These are phyloP conservation scores for Sporothrix dimorphospora DNA, from an alignment of 2,329 filamentous ascomycete genomes.

Conservation along the genomic window DNA sequence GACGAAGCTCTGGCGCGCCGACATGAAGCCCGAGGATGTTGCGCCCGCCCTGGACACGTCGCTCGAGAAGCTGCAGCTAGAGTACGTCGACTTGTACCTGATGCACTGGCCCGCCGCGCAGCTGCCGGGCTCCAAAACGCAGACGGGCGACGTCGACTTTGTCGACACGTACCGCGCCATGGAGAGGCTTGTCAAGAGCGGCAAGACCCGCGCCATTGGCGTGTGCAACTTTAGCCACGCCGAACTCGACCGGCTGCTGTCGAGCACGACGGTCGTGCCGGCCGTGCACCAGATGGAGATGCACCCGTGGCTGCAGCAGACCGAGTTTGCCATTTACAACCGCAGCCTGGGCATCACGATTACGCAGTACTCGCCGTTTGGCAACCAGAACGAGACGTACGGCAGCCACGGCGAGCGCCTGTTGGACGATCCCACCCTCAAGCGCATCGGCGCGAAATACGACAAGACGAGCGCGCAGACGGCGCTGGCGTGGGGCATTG, in stretches of 20 bases:
- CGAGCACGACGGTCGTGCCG: conserved; percentile 52
- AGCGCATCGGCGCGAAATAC: conserved; percentile 67
- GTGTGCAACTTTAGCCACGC: conserved; percentile 64
- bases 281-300: conserved; percentile 62
- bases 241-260: conserved; percentile 59
- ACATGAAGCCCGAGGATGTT: conserved; percentile 61
- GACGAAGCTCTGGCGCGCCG: conserved; percentile 68
- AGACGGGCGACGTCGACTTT: neutral
- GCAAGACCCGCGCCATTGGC: conserved; percentile 60
- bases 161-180: conserved; percentile 55
- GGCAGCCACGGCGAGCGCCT: neutral
- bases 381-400: conserved; percentile 50
- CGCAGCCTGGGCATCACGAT: conserved; percentile 60
- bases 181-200: conserved; percentile 54
- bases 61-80: conserved; percentile 53
- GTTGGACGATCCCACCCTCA: conserved; percentile 64
- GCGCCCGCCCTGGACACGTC: conserved; percentile 64
- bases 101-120: conserved; percentile 29
- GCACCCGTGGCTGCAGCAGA: conserved; percentile 68
- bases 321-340: conserved; percentile 58
- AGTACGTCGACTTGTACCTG: conserved; percentile 32
- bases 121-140: neutral
- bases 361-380: conserved; percentile 69
- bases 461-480: conserved; percentile 76
- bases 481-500: conserved; percentile 82